A percentile compares a stretch with the other conserved stretches of the same genome.
Conservation (phyloP, 441 rosid species). For the Isatis lusitanica region DNA sequence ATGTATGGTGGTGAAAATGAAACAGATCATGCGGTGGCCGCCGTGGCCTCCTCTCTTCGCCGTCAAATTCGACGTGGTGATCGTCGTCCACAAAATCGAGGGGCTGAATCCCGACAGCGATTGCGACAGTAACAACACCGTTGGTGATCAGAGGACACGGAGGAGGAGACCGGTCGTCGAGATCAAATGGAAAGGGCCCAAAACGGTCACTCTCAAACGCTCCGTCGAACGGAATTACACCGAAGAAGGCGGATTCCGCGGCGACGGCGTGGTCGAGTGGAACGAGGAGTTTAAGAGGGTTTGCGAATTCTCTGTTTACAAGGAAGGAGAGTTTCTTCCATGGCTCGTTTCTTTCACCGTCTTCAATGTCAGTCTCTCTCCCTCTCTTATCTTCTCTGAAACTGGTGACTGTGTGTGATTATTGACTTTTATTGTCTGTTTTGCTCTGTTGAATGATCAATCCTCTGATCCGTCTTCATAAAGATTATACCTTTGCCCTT, state of each 20-base stretch:
- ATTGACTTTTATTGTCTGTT: not conserved
- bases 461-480: not conserved
- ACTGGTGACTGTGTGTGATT: not conserved
- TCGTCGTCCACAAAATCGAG: conserved; percentile 42
- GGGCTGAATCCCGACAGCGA: conserved; percentile 41
- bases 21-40: conserved; percentile 58
- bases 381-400: not conserved
- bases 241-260: conserved; percentile 46
- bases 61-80: conserved; percentile 49
- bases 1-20: conserved; percentile 54
- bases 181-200: conserved; percentile 61
- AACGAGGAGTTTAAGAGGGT: conserved; percentile 57
- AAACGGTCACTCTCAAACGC: conserved; percentile 37
- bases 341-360: conserved; percentile 56
- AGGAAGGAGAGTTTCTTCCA: conserved; percentile 47
- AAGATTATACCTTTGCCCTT: conserved; percentile 11
- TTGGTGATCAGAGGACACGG: not conserved
- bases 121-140: not conserved
- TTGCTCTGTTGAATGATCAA: conserved; percentile 1
- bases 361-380: conserved; percentile 45
- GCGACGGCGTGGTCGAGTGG: conserved; percentile 58
- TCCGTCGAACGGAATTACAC: conserved; percentile 45
- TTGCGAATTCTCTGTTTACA: conserved; percentile 48
- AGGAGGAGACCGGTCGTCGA: conserved; percentile 53
- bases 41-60: conserved; percentile 56